These are phyloP conservation scores for Botryosphaeria dothidea DNA, from an alignment of 2,329 filamentous ascomycete genomes.

Conservation along the genomic window DNA sequence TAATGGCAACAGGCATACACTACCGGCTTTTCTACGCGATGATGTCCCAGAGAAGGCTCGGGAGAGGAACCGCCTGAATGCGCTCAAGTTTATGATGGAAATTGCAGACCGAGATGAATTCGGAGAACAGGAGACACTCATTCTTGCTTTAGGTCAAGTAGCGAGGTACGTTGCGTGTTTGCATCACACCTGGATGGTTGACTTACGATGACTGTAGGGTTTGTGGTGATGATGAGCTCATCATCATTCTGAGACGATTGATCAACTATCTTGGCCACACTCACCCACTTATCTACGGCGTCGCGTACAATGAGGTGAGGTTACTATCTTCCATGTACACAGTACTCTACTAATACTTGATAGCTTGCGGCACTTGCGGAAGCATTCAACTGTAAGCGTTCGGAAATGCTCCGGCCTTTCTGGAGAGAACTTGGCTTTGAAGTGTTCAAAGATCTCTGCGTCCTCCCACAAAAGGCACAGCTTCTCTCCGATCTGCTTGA, in stretches of 20 bases:
- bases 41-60: conserved; percentile 50
- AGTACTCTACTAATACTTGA: background rate
- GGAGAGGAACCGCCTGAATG: conserved; percentile 66
- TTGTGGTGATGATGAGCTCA: conserved; percentile 81
- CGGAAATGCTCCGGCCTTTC: conserved; percentile 77
- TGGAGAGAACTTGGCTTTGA: conserved; percentile 84
- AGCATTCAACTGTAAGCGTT: conserved; percentile 60
- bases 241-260: conserved; percentile 79
- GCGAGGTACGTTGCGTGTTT: conserved; percentile 59
- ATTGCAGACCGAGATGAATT: conserved; percentile 69
- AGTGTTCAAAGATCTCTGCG: conserved; percentile 77
- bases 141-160: conserved; percentile 83
- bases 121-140: conserved; percentile 76
- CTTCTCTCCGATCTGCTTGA: conserved; percentile 79
- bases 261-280: conserved; percentile 84
- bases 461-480: conserved; percentile 78
- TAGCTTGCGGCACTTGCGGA: conserved; percentile 72
- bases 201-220: conserved; percentile 42
- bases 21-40: conserved; percentile 65
- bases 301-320: conserved; percentile 76
- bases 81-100: conserved; percentile 69
- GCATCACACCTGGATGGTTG: conserved; percentile 20
- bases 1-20: conserved; percentile 53
- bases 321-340: background rate
- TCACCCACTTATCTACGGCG: conserved; percentile 75